Base-by-base conservation (phyloP, 768 basidiomycete genomes). In the Amanita exitialis region DNA sequence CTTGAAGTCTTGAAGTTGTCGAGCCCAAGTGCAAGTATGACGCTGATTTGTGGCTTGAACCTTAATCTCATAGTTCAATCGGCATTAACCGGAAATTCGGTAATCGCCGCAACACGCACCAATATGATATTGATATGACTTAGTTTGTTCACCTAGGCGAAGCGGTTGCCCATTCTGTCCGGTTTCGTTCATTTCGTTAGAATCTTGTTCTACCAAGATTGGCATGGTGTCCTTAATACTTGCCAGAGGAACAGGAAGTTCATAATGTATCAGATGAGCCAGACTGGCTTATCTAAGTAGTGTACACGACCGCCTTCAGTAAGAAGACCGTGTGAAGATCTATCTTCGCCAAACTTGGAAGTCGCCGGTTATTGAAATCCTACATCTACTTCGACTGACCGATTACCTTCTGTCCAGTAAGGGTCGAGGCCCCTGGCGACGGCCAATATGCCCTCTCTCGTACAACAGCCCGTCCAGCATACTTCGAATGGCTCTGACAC, bases 1-100 rank as follows among this genome's bases (percentile, higher is more conserved):
- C 75, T 77, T 79, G 74, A 69, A 66, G 71, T 73, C 70, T 75
- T 75, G 72, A 73, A 67, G 71, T 67, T 74, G 71, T 70, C 66
- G 64, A 65, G 61, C 57, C 57, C 52, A 53, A n/a, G 18, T 9
- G 20, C 0, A 6, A 41, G 55, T 53, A 53, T 49, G 52, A 30
- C 38, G 44, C 54, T 45, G 39, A n/a, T 38, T 49, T 52, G 73
- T 73, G 73, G 71, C 73, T 74, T 67, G 62, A 73, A 73, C 71
- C 66, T 71, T 72, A 72, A 63, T 62, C 58, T 53, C 63, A 55
- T 57, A 74, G 71, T 65, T 67, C 28, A 16, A 6, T 25, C 36
- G 47, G 47, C 23, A 4, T 37, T 47, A 6, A 3, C 35, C 36
- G 34, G 6, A 6, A 6, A n/a, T 34, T 49, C 57, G 62, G 62